Evolutionary conservation across 768 basidiomycete species (phyloP).

Genomic region (Rhodotorula graminis): DNA sequence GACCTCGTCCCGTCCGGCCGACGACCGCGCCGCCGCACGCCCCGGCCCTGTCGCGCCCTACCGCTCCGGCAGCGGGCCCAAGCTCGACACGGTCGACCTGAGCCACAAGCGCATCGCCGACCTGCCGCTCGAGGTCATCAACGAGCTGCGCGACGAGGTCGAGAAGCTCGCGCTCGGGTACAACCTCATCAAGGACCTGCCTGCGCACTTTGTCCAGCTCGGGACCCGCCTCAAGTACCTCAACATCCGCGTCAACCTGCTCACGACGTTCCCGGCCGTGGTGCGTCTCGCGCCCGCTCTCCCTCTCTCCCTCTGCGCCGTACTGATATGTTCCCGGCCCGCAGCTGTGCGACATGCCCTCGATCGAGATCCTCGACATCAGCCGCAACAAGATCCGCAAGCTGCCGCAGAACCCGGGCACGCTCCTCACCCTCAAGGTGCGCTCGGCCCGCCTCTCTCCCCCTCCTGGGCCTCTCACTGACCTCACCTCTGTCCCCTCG

Average conservation of each 20-base stretch:
- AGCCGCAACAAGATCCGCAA: slow-evolving; percentile 82
- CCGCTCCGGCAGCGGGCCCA: neutral
- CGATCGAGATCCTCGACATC: slow-evolving; percentile 88
- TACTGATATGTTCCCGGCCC: too few relatives aligned
- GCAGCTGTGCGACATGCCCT: slow-evolving; percentile 75
- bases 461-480: neutral
- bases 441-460: slow-evolving; percentile 33
- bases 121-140: slow-evolving; percentile 67
- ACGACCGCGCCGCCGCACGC: neutral
- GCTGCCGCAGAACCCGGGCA: slow-evolving; percentile 73
- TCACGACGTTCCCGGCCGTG: slow-evolving; percentile 77
- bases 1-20: neutral
- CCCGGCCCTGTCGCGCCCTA: neutral
- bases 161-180: slow-evolving; percentile 71
- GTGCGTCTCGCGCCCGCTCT: slow-evolving; percentile 55
- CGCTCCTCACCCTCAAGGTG: slow-evolving; percentile 70
- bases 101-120: slow-evolving; percentile 72
- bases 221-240: slow-evolving; percentile 69
- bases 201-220: slow-evolving; percentile 66
- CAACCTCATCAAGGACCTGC: slow-evolving; percentile 74
- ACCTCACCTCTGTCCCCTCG: neutral
- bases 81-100: slow-evolving; percentile 67
- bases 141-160: slow-evolving; percentile 66
- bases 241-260: slow-evolving; percentile 77
- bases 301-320: neutral